Conservation (phyloP, 306 rosid genomes). For the Casuarina equisetifolia region DNA sequence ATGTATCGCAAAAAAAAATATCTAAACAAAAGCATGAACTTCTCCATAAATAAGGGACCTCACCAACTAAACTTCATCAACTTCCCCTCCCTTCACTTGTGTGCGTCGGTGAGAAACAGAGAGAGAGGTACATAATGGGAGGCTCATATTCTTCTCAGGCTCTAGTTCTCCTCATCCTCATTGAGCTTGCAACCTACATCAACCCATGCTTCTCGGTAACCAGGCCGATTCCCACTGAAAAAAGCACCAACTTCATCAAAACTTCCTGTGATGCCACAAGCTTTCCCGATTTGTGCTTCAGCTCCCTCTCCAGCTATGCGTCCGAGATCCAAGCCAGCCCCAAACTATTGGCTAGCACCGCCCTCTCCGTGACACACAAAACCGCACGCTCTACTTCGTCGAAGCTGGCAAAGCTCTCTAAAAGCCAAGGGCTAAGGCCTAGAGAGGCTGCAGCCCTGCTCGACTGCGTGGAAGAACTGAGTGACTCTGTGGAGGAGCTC, state of each 20-base stretch:
- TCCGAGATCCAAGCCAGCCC: conserved; percentile 36
- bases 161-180: conserved; percentile 9
- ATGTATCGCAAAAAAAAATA: too few species aligned
- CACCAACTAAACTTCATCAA: neutral
- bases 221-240: neutral
- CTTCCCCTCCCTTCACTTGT: neutral
- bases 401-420: conserved; percentile 23
- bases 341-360: conserved; percentile 33
- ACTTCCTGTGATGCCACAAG: conserved; percentile 36
- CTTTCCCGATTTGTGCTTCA: conserved; percentile 40
- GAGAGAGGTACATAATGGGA: conserved; percentile 11
- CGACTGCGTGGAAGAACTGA: conserved; percentile 39
- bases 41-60: neutral
- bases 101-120: neutral
- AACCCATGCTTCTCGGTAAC: conserved; percentile 4
- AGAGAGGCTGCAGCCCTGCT: conserved; percentile 27
- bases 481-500: conserved; percentile 38
- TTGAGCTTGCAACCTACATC: conserved; percentile 10
- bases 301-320: conserved; percentile 39
- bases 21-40: neutral
- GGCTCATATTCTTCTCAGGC: neutral
- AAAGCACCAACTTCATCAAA: conserved; percentile 31
- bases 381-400: conserved; percentile 18
- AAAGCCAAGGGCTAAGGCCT: conserved; percentile 28
- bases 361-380: conserved; percentile 33